Conservation (phyloP, 2,329 filamentous ascomycete species). For the Acrocalymma vagum region DNA sequence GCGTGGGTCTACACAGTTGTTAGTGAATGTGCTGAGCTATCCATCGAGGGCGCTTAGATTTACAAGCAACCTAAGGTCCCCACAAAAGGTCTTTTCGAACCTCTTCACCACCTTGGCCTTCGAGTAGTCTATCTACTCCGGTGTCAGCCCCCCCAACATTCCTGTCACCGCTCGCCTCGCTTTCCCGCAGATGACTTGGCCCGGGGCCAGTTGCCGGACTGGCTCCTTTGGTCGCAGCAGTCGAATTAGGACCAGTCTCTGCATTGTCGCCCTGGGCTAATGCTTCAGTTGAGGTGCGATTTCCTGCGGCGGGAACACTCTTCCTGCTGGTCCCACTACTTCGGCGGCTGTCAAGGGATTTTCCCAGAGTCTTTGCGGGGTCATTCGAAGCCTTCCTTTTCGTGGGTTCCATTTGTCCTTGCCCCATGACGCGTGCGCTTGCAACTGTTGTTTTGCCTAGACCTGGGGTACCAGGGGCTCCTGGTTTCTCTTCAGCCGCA, state of each 20-base stretch:
- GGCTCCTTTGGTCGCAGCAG: slow-evolving; percentile 38
- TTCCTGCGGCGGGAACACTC: slow-evolving; percentile 59
- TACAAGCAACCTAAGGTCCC: slow-evolving; percentile 50
- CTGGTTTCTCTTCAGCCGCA: slow-evolving; percentile 90
- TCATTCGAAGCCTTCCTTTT: slow-evolving; percentile 54
- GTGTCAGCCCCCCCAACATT: too few relatives aligned
- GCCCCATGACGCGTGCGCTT: slow-evolving; percentile 84
- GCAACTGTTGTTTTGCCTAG: slow-evolving; percentile 92
- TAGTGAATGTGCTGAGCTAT: slow-evolving; percentile 12
- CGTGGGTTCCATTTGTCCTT: slow-evolving; percentile 67
- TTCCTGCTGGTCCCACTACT: slow-evolving; percentile 89
- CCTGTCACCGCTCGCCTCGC: slow-evolving; percentile 28
- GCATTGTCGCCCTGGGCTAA: slow-evolving; percentile 28
- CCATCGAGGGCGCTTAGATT: slow-evolving; percentile 40
- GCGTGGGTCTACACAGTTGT: slow-evolving; percentile 20
- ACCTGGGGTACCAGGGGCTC: slow-evolving; percentile 86
- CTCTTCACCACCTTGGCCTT: slow-evolving; percentile 46
- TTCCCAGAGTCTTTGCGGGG: slow-evolving; percentile 67
- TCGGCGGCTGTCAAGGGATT: slow-evolving; percentile 88
- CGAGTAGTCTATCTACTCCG: slow-evolving; percentile 28
- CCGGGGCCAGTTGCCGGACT: slow-evolving; percentile 42
- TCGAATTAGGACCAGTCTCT: slow-evolving; percentile 36
- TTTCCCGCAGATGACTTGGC: slow-evolving; percentile 44
- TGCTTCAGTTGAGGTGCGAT: slow-evolving; percentile 36
- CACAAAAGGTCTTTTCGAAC: slow-evolving; percentile 55